Conservation (phyloP, 345 rosid species). For the Rubroshorea leprosula region DNA sequence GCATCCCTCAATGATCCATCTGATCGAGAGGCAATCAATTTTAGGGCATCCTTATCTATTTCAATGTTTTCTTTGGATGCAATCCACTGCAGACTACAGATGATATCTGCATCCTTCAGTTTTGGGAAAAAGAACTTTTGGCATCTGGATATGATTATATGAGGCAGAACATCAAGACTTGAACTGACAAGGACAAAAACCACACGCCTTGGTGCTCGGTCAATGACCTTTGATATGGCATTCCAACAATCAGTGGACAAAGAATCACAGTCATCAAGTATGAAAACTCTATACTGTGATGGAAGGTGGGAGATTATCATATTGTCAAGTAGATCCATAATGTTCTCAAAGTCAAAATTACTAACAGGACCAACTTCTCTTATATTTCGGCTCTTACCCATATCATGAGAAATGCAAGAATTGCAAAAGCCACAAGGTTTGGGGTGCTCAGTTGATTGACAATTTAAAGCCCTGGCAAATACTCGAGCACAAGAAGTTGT, state of each 20-base stretch:
- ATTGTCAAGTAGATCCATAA: constrained; percentile 66
- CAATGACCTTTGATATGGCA: constrained; percentile 68
- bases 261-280: constrained; percentile 82
- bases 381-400: constrained; percentile 65
- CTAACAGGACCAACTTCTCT: constrained; percentile 82
- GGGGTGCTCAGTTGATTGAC: constrained; percentile 63
- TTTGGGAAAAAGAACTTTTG: constrained; percentile 96
- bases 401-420: constrained; percentile 66
- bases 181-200: constrained; percentile 83
- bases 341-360: constrained; percentile 62
- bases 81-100: constrained; percentile 67
- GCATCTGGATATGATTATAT: constrained; percentile 83
- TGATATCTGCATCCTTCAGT: constrained; percentile 83
- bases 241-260: constrained; percentile 81
- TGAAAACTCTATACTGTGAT: constrained; percentile 55
- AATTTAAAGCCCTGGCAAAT: constrained; percentile 87
- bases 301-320: constrained; percentile 46
- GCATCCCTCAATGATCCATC: constrained; percentile 98
- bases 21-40: constrained; percentile 90
- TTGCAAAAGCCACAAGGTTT: constrained; percentile 79
- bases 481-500: constrained; percentile 91
- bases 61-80: constrained; percentile 65
- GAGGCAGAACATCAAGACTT: constrained; percentile 88
- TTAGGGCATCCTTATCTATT: constrained; percentile 74
- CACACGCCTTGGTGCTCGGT: constrained; percentile 70